Conservation (phyloP, 2,329 filamentous ascomycete genomes). For the Atkinsonella hypoxylon region DNA sequence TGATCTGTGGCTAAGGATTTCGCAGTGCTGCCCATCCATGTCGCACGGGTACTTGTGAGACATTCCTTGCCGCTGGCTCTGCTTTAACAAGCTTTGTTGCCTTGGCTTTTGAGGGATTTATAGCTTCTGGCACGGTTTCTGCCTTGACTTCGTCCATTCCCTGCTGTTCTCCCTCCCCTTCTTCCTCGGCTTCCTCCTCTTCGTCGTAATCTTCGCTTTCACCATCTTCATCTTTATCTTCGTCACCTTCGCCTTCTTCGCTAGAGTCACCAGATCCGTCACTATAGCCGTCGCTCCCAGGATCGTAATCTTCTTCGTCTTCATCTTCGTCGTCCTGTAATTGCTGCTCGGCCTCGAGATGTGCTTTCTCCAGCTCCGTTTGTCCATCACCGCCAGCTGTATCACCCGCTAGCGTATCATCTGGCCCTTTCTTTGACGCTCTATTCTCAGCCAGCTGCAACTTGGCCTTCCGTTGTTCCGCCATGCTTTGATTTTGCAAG, state of each 20-base stretch:
- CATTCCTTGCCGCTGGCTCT: constrained; percentile 3
- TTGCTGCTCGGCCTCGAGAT: constrained; percentile 38
- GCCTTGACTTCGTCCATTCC: constrained; percentile 10
- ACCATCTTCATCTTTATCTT: constrained; percentile 31
- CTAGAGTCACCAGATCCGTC: constrained; percentile 40
- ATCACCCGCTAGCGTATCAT: constrained; percentile 26
- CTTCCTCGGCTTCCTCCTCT: constrained; percentile 22
- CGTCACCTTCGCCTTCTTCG: constrained; percentile 42
- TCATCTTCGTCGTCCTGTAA: constrained; percentile 51
- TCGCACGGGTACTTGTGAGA: constrained; percentile 13
- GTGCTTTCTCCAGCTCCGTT: constrained; percentile 37
- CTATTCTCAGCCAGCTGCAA: constrained; percentile 48
- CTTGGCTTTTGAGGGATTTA: constrained; percentile 3
- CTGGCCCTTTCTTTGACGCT: constrained; percentile 30
- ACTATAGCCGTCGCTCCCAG: constrained; percentile 47
- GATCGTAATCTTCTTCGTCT: constrained; percentile 55
- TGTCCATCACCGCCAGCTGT: constrained; percentile 21
- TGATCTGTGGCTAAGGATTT: constrained; percentile 13
- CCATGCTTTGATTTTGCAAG: constrained; percentile 56
- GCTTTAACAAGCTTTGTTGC: constrained; percentile 7
- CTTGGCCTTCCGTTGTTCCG: constrained; percentile 54
- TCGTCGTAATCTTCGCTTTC: constrained; percentile 29
- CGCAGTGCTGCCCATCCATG: constrained; percentile 21
- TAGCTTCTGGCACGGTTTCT: constrained; percentile 1
- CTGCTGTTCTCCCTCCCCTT: constrained; percentile 15